Base-by-base conservation (phyloP, 805 yeast species). In the Saturnispora galanensis region DNA sequence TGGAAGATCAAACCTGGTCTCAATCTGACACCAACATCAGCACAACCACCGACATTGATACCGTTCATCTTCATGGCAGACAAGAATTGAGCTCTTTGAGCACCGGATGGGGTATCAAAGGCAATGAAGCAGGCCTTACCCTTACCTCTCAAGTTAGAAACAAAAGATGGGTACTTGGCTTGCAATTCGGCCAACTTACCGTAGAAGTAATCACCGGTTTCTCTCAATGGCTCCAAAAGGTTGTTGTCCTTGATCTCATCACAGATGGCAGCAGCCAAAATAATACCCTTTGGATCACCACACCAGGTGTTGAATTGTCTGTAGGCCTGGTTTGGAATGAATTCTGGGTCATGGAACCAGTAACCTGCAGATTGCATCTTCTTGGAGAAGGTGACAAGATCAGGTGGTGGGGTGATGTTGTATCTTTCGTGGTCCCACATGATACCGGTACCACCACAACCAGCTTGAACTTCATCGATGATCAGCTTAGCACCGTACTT, bases 231-330 rank as follows among this genome's bases (percentile, higher is more conserved):
- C 31, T 67, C 63, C 39, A 76, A 71, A 54, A 85, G 73, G 54
- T 77, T 74, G 59, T 83, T 65, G 54, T 76, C 76, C 40, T 68
- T 65, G 40, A 83, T 68, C 67, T 84, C 88, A 52, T 73, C 62
- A 56, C 76, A 77, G 59, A 85, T 82, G 52, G 85, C 78, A 57
- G 82, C 79, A 46, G 89, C 84, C 56, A 86, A 70, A 56, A 84
- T 68, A 62, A 83, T 74, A 66, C 81, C 78, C 48, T 88, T 81
- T 62, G 94, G 89, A 67, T 84, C 95, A 57, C 95, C 95, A 68
- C 90, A 83, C 95, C 95, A 84, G 47, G 95, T 84, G 78, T 84
- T 84, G 76, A 84, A 84, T 71, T 85, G 94, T 64, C 95, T 78
- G 74, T 81, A 84, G n/a, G 94, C 79, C 58, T 66, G 63, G 64